These are phyloP conservation scores for Picochlorum sp. DNA, from an alignment of 139 green algal genomes.

Conservation along the genomic window DNA sequence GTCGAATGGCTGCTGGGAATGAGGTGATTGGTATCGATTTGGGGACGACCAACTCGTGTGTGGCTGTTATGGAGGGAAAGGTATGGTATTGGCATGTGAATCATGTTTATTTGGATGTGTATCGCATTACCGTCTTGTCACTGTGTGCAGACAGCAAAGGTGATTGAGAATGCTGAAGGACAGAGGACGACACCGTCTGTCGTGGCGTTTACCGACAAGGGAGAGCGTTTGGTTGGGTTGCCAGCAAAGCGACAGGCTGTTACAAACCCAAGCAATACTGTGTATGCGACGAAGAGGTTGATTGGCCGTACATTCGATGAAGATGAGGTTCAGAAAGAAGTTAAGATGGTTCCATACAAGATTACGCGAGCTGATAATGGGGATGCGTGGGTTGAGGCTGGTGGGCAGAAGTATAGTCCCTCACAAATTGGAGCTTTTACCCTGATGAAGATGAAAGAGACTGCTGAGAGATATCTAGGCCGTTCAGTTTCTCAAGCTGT, in stretches of 20 bases:
- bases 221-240: conserved; percentile 86
- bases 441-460: conserved; percentile 97
- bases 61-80: conserved; percentile 99
- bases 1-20: conserved; percentile 32
- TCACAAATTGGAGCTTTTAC: conserved; percentile 89
- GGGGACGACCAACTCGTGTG: conserved; percentile 98
- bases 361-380: conserved; percentile 82
- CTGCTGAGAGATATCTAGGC: conserved; percentile 91
- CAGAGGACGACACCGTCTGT: conserved; percentile 94
- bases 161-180: conserved; percentile 99
- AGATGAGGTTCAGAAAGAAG: conserved; percentile 84
- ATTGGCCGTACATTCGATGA: conserved; percentile 92
- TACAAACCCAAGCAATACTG: conserved; percentile 93
- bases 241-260: conserved; percentile 96
- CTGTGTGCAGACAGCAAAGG: conserved; percentile 58
- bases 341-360: conserved; percentile 97
- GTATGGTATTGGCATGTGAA: conserved; percentile 30
- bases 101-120: too few relatives aligned
- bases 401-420: conserved; percentile 84
- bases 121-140: neutral
- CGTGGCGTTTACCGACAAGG: conserved; percentile 90
- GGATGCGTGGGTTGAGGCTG: conserved; percentile 97
- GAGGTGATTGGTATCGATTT: conserved; percentile 99
- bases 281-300: conserved; percentile 96
- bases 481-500: conserved; percentile 80